A percentile compares a stretch with the other conserved stretches of the same genome.
phyloP scores from a whole-genome alignment of 1,284 basidiomycete genomes.

The Volvariella volvacea region DNA sequence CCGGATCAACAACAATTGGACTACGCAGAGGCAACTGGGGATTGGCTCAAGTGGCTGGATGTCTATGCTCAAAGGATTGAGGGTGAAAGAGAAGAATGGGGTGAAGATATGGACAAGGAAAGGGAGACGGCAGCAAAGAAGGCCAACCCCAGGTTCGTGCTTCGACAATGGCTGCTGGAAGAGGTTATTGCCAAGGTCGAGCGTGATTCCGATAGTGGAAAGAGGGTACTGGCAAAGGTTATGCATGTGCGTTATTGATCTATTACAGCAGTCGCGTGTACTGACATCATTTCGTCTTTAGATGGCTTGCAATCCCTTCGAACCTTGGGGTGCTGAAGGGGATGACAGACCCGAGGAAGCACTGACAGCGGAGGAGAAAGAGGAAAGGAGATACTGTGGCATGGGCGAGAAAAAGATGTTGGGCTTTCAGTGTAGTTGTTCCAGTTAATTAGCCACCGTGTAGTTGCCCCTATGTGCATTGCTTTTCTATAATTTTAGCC shows the following conservation, averaged over 20 bases:
- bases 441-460: too few relatives aligned
- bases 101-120: conserved; percentile 31
- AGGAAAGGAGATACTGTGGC: conserved; percentile 74
- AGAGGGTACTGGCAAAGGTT: conserved; percentile 64
- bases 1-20: conserved; percentile 39
- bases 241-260: conserved; percentile 47
- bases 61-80: conserved; percentile 58
- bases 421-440: conserved; percentile 93
- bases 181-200: conserved; percentile 78
- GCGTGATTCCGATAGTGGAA: conserved; percentile 49
- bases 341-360: conserved; percentile 30
- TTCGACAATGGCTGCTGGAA: conserved; percentile 91
- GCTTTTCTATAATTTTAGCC: too few relatives aligned
- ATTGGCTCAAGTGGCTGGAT: conserved; percentile 64
- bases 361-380: conserved; percentile 52
- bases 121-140: conserved; percentile 38
- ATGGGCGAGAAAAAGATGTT: conserved; percentile 71
- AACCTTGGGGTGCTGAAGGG: conserved; percentile 72
- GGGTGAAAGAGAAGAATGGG: conserved; percentile 41
- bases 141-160: conserved; percentile 82
- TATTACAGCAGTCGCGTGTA: conserved; percentile 10
- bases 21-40: conserved; percentile 33
- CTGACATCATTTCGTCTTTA: conserved; percentile 19
- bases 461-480: too few relatives aligned
- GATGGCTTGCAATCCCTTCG: conserved; percentile 80